phyloP scores from a whole-genome alignment of 1,139 yeast genomes.

The Blastobotrys aristatus region DNA sequence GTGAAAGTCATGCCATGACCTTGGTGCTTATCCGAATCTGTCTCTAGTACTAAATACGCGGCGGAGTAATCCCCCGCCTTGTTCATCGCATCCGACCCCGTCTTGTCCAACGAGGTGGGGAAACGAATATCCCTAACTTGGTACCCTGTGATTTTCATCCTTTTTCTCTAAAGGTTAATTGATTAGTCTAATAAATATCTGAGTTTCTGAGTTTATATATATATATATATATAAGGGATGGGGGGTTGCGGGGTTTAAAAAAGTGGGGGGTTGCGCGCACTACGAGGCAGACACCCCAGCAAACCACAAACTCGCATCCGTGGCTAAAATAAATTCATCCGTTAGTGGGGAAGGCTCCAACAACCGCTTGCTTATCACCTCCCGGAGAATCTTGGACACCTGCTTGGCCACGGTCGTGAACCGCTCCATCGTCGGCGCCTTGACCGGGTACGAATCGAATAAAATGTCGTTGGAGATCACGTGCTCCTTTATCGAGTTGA shows the following conservation, averaged over 20 bases:
- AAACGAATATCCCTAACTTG: conserved; percentile 35
- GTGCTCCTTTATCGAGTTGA: conserved; percentile 11
- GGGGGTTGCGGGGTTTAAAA: neutral
- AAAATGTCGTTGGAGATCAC: conserved; percentile 12
- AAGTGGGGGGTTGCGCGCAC: neutral
- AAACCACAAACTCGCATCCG: neutral
- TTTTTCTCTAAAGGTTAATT: neutral
- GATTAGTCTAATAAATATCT: too few relatives aligned
- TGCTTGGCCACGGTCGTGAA: conserved; percentile 12
- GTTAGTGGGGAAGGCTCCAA: conserved; percentile 1
- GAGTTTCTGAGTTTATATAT: neutral
- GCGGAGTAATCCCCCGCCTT: conserved; percentile 37
- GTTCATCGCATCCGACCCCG: conserved; percentile 39
- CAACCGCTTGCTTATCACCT: conserved; percentile 9
- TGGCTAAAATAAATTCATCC: conserved; percentile 1
- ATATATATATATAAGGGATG: neutral
- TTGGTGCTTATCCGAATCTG: conserved; percentile 24
- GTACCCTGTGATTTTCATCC: conserved; percentile 28
- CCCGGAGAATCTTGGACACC: conserved; percentile 10
- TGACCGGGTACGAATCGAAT: conserved; percentile 11
- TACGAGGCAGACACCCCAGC: neutral
- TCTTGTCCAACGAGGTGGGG: conserved; percentile 37
- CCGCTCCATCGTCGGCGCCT: conserved; percentile 13
- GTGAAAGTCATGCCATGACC: conserved; percentile 37
- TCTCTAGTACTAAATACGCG: conserved; percentile 29